These are phyloP conservation scores for Osmanthus fragrans DNA, from an alignment of 257 asterid genomes.

Conservation along the genomic window DNA sequence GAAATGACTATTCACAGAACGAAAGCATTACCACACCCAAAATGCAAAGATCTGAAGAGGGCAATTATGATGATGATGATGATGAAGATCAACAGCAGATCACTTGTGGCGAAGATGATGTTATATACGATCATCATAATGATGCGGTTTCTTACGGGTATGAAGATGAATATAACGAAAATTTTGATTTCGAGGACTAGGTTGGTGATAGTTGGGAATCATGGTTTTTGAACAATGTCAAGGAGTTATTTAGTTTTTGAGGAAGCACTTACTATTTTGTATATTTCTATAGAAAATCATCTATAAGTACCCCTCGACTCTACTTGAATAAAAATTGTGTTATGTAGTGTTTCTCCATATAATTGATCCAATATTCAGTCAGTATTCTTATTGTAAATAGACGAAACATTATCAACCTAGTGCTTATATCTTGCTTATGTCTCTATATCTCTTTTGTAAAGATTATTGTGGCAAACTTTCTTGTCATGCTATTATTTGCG, in stretches of 20 bases:
- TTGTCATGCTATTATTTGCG: no score
- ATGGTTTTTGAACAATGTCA: not conserved
- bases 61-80: constrained; percentile 21
- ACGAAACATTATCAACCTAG: no score
- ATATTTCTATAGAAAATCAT: not conserved
- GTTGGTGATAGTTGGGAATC: not conserved
- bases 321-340: no score
- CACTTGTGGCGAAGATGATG: constrained; percentile 16
- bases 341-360: no score
- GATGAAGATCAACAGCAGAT: constrained; percentile 22
- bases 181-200: not conserved
- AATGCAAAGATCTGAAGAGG: constrained; percentile 7
- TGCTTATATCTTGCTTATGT: no score
- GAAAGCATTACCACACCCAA: not conserved
- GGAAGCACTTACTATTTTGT: not conserved
- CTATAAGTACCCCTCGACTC: not conserved
- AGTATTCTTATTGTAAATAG: no score
- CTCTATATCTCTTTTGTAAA: no score
- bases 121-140: constrained; percentile 9
- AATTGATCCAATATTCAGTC: no score
- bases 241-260: not conserved
- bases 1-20: constrained; percentile 12
- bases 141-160: constrained; percentile 15
- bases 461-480: no score
- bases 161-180: constrained; percentile 25